Evolutionary conservation across 495 filamentous ascomycete species (phyloP).

Genomic region (Penicillium desertorum): DNA sequence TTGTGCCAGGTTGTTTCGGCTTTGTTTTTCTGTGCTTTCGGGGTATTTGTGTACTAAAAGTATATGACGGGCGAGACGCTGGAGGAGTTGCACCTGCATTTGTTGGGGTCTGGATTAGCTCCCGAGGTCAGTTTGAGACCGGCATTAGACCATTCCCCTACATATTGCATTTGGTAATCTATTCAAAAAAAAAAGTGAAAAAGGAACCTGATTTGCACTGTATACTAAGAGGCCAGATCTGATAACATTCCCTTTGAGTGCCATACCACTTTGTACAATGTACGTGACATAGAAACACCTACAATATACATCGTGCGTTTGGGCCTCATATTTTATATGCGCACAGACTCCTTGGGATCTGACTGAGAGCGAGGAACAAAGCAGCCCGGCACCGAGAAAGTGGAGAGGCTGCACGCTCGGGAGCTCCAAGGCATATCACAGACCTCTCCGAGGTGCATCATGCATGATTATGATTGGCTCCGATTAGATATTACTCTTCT

Average conservation of each 20-base stretch:
- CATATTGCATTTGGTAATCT: neutral
- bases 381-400: conserved; percentile 15
- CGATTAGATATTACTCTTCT: conserved; percentile 6
- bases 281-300: neutral
- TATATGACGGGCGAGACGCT: conserved; percentile 14
- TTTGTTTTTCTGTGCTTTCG: conserved; percentile 8
- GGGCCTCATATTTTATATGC: conserved; percentile 4
- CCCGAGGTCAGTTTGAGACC: neutral
- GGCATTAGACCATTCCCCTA: neutral
- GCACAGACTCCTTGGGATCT: conserved; percentile 1
- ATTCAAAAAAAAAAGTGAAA: neutral
- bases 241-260: conserved; percentile 13
- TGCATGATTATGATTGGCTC: conserved; percentile 18
- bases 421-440: conserved; percentile 27
- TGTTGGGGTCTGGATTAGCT: neutral
- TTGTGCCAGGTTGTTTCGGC: conserved; percentile 1
- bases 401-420: conserved; percentile 22
- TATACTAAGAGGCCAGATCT: conserved; percentile 2
- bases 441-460: conserved; percentile 19
- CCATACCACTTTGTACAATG: neutral
- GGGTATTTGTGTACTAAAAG: neutral
- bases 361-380: neutral
- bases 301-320: neutral
- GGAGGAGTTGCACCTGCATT: conserved; percentile 1
- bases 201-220: neutral